These are phyloP conservation scores for Mycena chlorophos DNA, from an alignment of 768 basidiomycete species.

Conservation along the genomic window DNA sequence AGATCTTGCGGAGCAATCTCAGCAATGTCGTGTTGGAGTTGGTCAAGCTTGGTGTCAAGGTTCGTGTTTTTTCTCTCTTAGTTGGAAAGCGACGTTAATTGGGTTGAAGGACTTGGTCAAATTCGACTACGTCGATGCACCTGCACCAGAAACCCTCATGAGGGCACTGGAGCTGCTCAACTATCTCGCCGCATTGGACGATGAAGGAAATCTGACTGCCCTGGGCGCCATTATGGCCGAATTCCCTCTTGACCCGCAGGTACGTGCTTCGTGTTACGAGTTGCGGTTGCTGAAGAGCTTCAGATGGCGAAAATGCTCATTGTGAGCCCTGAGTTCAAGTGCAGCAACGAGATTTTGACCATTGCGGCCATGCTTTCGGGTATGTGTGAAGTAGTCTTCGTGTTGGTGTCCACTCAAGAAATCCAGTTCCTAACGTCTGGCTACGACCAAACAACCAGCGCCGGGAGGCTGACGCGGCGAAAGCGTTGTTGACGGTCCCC, in stretches of 20 bases:
- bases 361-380: slow-evolving; percentile 97
- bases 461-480: slow-evolving; percentile 91
- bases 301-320: slow-evolving; percentile 93
- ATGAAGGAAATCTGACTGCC: slow-evolving; percentile 87
- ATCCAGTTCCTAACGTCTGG: slow-evolving; percentile 88
- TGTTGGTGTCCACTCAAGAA: not conserved
- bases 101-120: slow-evolving; percentile 68
- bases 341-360: slow-evolving; percentile 93
- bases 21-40: slow-evolving; percentile 92
- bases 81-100: slow-evolving; percentile 1
- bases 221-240: slow-evolving; percentile 94
- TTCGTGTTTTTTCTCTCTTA: slow-evolving; percentile 25
- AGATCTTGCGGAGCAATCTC: slow-evolving; percentile 91
- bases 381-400: slow-evolving; percentile 33
- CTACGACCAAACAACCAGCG: slow-evolving; percentile 84
- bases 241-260: slow-evolving; percentile 98
- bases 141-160: slow-evolving; percentile 96
- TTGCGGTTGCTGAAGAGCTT: slow-evolving; percentile 1
- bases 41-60: slow-evolving; percentile 92
- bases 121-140: slow-evolving; percentile 91
- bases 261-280: slow-evolving; percentile 30
- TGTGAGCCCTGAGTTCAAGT: slow-evolving; percentile 90
- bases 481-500: slow-evolving; percentile 83
- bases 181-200: slow-evolving; percentile 88
- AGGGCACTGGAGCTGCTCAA: slow-evolving; percentile 93